phyloP scores from a whole-genome alignment of 495 filamentous ascomycete species.

The Geoglossum glabrum region DNA sequence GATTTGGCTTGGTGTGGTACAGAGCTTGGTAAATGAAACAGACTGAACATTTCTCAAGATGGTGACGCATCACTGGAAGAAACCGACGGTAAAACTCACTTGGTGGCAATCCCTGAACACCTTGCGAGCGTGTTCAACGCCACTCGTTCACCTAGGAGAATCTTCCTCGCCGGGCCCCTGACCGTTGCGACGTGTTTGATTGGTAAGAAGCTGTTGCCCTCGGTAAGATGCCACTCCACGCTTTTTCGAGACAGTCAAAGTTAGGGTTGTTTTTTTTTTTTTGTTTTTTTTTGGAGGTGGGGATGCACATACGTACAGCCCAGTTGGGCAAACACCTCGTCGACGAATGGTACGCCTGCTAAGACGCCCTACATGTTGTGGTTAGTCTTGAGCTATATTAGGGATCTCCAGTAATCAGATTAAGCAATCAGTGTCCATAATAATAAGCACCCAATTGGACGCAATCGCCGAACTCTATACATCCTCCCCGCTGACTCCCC shows the following conservation, averaged over 20 bases:
- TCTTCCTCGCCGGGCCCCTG: constrained; percentile 59
- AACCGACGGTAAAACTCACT: constrained; percentile 23
- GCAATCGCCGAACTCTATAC: too few species aligned
- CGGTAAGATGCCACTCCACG: constrained; percentile 68
- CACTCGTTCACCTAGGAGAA: constrained; percentile 82
- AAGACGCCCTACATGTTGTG: constrained; percentile 37
- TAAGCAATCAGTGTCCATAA: neutral
- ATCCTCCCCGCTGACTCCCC: too few species aligned
- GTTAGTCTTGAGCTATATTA: neutral
- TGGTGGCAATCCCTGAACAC: constrained; percentile 80
- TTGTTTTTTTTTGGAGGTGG: neutral
- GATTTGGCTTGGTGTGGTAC: too few species aligned
- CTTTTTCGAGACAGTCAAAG: constrained; percentile 14
- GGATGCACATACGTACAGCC: constrained; percentile 44
- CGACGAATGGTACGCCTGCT: constrained; percentile 86
- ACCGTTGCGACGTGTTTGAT: constrained; percentile 56
- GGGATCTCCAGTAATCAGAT: neutral
- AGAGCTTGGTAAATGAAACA: too few species aligned
- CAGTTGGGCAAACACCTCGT: constrained; percentile 78
- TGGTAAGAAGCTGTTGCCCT: constrained; percentile 46
- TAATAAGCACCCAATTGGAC: too few species aligned
- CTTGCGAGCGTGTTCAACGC: constrained; percentile 81
- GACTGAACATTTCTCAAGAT: too few species aligned
- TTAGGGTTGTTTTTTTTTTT: neutral
- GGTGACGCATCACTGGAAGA: too few species aligned